Conservation (phyloP, 768 basidiomycete species). For the Pisolithus sp. region DNA sequence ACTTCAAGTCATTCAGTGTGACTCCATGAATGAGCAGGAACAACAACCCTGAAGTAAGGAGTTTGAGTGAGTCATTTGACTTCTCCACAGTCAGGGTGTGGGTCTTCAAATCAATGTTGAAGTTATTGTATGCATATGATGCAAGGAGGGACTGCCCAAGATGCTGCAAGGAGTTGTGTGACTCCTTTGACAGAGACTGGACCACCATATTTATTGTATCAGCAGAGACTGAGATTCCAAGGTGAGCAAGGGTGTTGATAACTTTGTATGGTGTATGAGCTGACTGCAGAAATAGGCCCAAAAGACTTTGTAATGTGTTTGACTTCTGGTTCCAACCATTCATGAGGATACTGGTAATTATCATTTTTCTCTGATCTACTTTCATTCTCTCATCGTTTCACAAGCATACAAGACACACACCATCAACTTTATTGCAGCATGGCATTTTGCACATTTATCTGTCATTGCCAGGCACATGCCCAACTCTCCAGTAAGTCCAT, state of each 20-base stretch:
- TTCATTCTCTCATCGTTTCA: background rate
- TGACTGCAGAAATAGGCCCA: too few relatives aligned
- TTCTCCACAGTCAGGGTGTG: slow-evolving; percentile 16
- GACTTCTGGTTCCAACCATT: slow-evolving; percentile 19
- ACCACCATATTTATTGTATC: slow-evolving; percentile 15
- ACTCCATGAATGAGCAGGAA: slow-evolving; percentile 1
- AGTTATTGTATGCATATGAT: slow-evolving; percentile 36
- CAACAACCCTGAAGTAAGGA: too few relatives aligned
- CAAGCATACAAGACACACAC: too few relatives aligned
- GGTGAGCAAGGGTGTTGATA: slow-evolving; percentile 23
- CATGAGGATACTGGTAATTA: slow-evolving; percentile 14
- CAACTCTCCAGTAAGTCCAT: background rate
- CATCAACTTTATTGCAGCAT: background rate
- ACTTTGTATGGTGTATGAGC: slow-evolving; percentile 8
- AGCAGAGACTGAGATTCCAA: slow-evolving; percentile 25
- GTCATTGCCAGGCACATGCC: background rate
- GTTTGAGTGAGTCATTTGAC: too few relatives aligned
- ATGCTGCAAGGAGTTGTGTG: slow-evolving; percentile 7
- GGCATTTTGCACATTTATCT: background rate
- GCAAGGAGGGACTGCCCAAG: slow-evolving; percentile 20
- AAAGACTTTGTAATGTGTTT: too few relatives aligned
- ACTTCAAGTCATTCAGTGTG: slow-evolving; percentile 22
- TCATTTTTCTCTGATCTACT: slow-evolving; percentile 4
- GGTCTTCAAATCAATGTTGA: slow-evolving; percentile 33
- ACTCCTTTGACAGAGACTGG: slow-evolving; percentile 2